These are phyloP conservation scores for Hydnomerulius pinastri DNA, from an alignment of 768 basidiomycete species.

Conservation along the genomic window DNA sequence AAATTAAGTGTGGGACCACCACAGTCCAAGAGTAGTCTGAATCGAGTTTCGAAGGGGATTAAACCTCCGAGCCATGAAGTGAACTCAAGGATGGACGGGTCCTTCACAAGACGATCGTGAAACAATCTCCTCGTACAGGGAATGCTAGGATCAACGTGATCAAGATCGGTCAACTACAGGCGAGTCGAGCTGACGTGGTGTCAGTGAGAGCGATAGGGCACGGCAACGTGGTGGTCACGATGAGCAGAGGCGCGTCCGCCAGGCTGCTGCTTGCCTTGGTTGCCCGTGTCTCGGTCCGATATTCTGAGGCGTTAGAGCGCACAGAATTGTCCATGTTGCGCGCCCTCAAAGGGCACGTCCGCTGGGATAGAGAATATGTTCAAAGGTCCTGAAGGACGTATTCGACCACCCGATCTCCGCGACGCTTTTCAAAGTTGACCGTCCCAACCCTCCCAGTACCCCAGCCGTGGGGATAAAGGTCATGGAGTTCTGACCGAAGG, in stretches of 20 bases:
- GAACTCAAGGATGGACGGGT: constrained; percentile 17
- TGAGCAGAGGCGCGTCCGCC: neutral
- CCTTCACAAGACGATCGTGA: neutral
- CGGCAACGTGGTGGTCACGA: neutral
- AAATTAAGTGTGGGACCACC: constrained; percentile 10
- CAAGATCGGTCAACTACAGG: neutral
- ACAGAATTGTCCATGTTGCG: neutral
- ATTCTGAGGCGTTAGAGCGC: neutral
- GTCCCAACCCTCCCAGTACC: neutral
- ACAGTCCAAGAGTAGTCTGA: constrained; percentile 25
- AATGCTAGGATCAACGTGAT: neutral
- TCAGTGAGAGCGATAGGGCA: neutral
- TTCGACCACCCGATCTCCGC: constrained; percentile 13
- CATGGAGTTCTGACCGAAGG: too few relatives aligned
- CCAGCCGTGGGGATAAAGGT: neutral
- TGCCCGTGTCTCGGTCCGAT: too few relatives aligned
- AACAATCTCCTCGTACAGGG: neutral
- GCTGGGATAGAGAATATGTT: neutral
- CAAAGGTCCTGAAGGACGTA: too few relatives aligned
- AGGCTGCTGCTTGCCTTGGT: neutral
- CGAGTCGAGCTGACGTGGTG: neutral
- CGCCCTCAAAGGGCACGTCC: neutral
- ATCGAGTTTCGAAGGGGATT: constrained; percentile 18
- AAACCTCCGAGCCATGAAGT: constrained; percentile 17
- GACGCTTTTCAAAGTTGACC: constrained; percentile 12